A percentile compares a stretch with the other conserved stretches of the same genome.
Evolutionary conservation across 2,329 filamentous ascomycete species (phyloP).

Genomic region (Orbilia quercus): DNA sequence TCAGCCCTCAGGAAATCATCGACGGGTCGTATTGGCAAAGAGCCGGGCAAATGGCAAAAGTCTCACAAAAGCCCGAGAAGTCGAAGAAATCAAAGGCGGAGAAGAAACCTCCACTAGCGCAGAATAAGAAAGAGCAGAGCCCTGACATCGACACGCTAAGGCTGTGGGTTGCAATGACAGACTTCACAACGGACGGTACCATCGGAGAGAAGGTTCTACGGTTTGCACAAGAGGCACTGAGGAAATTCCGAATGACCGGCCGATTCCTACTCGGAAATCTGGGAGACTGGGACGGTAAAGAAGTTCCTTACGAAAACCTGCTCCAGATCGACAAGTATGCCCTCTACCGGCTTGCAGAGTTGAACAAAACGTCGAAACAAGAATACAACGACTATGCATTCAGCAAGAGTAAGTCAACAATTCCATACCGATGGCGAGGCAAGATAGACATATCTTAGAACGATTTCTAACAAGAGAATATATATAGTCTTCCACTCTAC

Average conservation of each 20-base stretch:
- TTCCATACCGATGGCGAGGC: no score
- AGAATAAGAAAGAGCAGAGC: constrained; percentile 70
- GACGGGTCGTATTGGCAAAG: constrained; percentile 76
- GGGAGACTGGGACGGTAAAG: constrained; percentile 64
- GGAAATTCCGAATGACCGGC: constrained; percentile 89
- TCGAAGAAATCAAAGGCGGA: constrained; percentile 61
- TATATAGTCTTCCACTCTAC: constrained; percentile 46
- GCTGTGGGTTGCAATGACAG: constrained; percentile 89
- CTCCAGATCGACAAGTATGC: constrained; percentile 62
- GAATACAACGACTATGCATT: constrained; percentile 46
- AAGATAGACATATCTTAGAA: neutral
- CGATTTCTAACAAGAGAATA: constrained; percentile 11
- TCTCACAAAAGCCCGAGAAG: constrained; percentile 63
- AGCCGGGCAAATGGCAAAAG: constrained; percentile 70
- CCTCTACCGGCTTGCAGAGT: constrained; percentile 63
- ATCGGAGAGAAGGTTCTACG: constrained; percentile 82
- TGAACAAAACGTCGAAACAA: constrained; percentile 30
- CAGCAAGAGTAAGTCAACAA: constrained; percentile 52
- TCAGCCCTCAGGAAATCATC: constrained; percentile 84
- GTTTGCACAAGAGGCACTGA: constrained; percentile 77
- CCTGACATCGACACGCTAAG: constrained; percentile 88
- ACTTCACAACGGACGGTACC: constrained; percentile 88
- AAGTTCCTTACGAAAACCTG: constrained; percentile 59
- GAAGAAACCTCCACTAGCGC: constrained; percentile 62
- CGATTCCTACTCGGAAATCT: constrained; percentile 84